Percentiles rank a stretch among this genome's conserved stretches.
Conservation (phyloP, 1,139 yeast species). For the Suhomyces maxii region DNA sequence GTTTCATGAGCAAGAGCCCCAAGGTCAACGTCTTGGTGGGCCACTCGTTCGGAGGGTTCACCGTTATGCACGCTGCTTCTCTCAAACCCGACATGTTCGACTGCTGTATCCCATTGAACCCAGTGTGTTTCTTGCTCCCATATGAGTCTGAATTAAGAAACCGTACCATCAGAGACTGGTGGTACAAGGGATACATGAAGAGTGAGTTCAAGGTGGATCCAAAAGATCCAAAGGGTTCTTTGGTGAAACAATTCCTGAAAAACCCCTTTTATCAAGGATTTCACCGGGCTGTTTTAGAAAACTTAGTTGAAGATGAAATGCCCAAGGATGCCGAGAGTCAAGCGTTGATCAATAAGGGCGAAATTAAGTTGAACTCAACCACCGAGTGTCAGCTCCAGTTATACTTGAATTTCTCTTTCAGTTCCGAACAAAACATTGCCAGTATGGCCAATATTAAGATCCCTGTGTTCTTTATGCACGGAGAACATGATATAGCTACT, state of each 20-base stretch:
- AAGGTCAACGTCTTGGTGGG: slow-evolving; percentile 12
- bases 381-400: slow-evolving; percentile 2
- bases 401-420: slow-evolving; percentile 1
- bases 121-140: slow-evolving; percentile 8
- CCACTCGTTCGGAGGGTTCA: slow-evolving; percentile 14
- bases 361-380: slow-evolving; percentile 2
- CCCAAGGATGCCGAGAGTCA: not conserved
- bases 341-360: not conserved
- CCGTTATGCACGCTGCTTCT: slow-evolving; percentile 7
- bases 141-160: not conserved
- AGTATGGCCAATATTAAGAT: slow-evolving; percentile 4
- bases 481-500: slow-evolving; percentile 11
- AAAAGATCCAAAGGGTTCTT: not conserved
- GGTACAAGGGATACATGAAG: slow-evolving; percentile 3
- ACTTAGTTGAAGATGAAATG: slow-evolving; percentile 9
- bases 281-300: slow-evolving; percentile 2
- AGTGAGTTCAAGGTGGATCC: slow-evolving; percentile 4
- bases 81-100: slow-evolving; percentile 8
- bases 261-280: slow-evolving; percentile 1
- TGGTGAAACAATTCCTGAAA: not conserved
- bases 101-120: slow-evolving; percentile 8
- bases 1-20: not conserved
- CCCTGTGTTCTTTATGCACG: slow-evolving; percentile 14
- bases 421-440: not conserved
- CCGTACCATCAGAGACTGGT: slow-evolving; percentile 1